A percentile compares a stretch with the other conserved stretches of the same genome.
These are phyloP conservation scores for Monilinia polystroma DNA, from an alignment of 2,329 filamentous ascomycete species.

Conservation along the genomic window DNA sequence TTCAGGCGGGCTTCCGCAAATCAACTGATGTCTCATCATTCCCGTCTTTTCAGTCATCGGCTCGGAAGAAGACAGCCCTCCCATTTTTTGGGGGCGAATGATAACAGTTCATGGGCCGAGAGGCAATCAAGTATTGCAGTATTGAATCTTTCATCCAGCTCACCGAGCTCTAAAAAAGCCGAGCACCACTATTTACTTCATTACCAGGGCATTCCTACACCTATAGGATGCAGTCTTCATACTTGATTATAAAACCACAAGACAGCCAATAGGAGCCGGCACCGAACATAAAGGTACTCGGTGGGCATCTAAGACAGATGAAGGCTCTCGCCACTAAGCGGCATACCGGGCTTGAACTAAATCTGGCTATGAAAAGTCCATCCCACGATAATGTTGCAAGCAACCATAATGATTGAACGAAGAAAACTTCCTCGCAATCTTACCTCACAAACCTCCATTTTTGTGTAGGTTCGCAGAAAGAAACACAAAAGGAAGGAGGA, in stretches of 20 bases:
- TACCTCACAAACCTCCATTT: neutral
- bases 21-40: neutral
- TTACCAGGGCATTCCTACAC: neutral
- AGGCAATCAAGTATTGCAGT: neutral
- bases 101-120: neutral
- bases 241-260: neutral
- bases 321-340: conserved; percentile 3
- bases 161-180: neutral
- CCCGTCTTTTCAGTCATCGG: neutral
- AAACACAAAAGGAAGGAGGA: neutral
- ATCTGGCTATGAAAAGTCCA: neutral
- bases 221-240: neutral
- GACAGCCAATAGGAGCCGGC: neutral
- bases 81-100: neutral
- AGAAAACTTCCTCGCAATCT: neutral
- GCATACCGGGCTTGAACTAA: neutral
- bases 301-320: neutral
- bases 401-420: neutral
- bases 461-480: neutral
- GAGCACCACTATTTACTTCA: neutral
- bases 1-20: neutral
- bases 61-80: neutral
- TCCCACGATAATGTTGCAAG: neutral
- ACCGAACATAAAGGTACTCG: conserved; percentile 9
- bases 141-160: neutral